Base-by-base conservation (phyloP, 805 yeast species). In the Ogataea glucozyma region DNA sequence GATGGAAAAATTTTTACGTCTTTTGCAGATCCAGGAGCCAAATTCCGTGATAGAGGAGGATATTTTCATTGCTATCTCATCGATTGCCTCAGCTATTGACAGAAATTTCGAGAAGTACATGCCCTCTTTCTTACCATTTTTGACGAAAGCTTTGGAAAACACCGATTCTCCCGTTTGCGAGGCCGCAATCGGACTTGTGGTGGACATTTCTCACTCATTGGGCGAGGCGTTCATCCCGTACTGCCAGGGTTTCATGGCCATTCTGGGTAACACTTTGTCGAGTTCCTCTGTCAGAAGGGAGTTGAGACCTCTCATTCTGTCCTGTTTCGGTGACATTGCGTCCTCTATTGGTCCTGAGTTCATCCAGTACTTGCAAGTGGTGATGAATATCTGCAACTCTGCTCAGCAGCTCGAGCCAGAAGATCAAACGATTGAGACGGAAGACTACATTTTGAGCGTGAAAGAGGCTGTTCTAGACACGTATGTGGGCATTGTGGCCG, bases 271-370 rank as follows among this genome's bases (percentile, higher is more conserved):
- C 37, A 79, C 81, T 58, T 73, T 93, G 49, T 79, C 84, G 45
- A 78, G 78, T 55, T 73, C 76, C 31, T 78, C 76, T 43, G 81
- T 88, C 14, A 83, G 83, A 60, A 78, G 87, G 46, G 96, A 88
- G 49, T 73, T 91, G 52, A 83, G 87, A 63, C 97, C 97, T 13
- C 75, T 88, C 17, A 88, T 91, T 21, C 70, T 93, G 52, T 87
- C 97, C 10, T 88, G 96, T 57, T 88, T 93, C 64, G 99, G 99
- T 51, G 99, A 93, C 65, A 79, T 93, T 57, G 97, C 98, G 4
- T 78, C 96, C 1, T 82, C 93, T 11, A 80, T 90, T 48, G 97
- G 96, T 4, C 61, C 74, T 2, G 79, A 75, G 42, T 93, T 91
- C 66, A 75, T 75, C 52, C 88, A 83, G 44, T 93, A 88, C 65